Base-by-base conservation (phyloP, 2,329 filamentous ascomycete species). In the Trichophyton mentagrophytes region DNA sequence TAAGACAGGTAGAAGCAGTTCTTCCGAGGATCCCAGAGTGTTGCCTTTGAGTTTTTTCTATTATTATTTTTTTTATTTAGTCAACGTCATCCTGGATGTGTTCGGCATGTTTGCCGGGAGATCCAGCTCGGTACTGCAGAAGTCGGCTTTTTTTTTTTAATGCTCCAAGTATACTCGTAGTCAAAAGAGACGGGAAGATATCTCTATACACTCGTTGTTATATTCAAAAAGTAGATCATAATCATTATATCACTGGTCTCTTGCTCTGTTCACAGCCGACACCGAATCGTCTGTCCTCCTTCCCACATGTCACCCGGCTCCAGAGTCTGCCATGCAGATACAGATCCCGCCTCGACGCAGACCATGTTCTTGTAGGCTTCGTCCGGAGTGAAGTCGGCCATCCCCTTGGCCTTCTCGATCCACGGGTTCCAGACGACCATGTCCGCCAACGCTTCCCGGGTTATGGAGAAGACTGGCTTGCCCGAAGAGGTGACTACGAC, bases 341-440 rank as follows among this genome's bases (percentile, higher is more conserved):
- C 92, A 8, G 85, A 82, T 11, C 93, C 93, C 1, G 92, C 88
- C 79, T 99, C 93, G 58, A 97, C 83, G 71, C 93, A 97, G 49
- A 99, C 78, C 89, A 97, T 96, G 62, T 90, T 84, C 79, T 89
- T 89, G 79, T 87, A 97, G 42, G 88, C 93, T 60, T 91, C 88
- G 70, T 95, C 88, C 57, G 93, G 93, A 62, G 82, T 82, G 72
- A 97, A 96, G 74, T 99, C 93, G 59, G 79, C 85, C 77, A 96
- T 95, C 3, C 81, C 81, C 67, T 85, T 83, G 1, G 89, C 85
- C 78, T 95, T 95, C 65, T 91, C 89, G 46, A 81, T 80, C 90
- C 92, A 96, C 1, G 93, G 93, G 75, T 99, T 99, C 93, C 93
- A 99, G 33, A 97, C 88, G 0, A 96, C 92, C 15, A 93, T 85